Evolutionary conservation across 805 yeast species (phyloP).

Genomic region (Ogataea nitratoaversa): DNA sequence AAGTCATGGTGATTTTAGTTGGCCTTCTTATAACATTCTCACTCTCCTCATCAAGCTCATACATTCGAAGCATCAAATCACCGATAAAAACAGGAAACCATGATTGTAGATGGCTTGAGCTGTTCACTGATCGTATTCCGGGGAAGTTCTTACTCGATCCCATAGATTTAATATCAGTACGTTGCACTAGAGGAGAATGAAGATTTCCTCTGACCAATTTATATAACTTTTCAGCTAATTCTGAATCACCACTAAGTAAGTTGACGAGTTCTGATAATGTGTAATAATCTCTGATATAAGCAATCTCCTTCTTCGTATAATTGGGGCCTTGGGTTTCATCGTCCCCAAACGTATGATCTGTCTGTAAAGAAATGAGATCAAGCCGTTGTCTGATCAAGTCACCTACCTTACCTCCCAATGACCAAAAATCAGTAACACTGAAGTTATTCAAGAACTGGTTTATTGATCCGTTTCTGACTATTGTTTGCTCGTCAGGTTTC

Average conservation of each 20-base stretch:
- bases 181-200: conserved; percentile 48
- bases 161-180: conserved; percentile 78
- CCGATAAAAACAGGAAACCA: conserved; percentile 86
- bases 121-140: conserved; percentile 46
- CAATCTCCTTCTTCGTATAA: conserved; percentile 31
- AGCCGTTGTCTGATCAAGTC: not conserved
- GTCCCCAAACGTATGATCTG: too few relatives aligned
- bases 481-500: conserved; percentile 86
- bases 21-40: conserved; percentile 44
- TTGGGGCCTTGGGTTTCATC: too few relatives aligned
- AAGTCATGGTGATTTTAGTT: conserved; percentile 44
- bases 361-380: not conserved
- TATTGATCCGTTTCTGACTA: conserved; percentile 49
- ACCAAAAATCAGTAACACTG: conserved; percentile 74
- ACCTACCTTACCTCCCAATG: conserved; percentile 84
- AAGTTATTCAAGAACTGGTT: conserved; percentile 53
- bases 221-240: conserved; percentile 51
- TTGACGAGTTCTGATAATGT: conserved; percentile 34
- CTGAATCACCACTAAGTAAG: conserved; percentile 37
- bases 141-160: conserved; percentile 80
- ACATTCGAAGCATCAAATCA: conserved; percentile 66
- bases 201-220: conserved; percentile 62
- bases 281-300: conserved; percentile 48
- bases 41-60: conserved; percentile 69
- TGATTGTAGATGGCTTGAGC: conserved; percentile 52